Conservation (phyloP, 169 alveolate species). For the Toxoplasma gondii region DNA sequence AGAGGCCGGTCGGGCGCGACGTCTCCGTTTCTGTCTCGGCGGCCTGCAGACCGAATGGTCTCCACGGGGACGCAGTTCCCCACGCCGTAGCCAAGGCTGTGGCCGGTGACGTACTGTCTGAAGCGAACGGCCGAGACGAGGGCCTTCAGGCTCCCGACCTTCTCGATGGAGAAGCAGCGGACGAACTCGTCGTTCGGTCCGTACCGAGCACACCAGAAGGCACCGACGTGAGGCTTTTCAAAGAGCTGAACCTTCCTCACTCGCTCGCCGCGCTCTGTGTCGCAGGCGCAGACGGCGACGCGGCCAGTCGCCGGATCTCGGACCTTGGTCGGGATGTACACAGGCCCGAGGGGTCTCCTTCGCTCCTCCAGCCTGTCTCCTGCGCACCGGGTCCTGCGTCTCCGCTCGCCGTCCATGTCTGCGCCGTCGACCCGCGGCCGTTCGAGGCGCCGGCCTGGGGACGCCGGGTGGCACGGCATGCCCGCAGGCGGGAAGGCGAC, state of each 20-base stretch:
- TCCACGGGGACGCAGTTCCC: constrained; percentile 32
- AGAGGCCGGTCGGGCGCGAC: not conserved
- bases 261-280: constrained; percentile 44
- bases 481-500: not conserved
- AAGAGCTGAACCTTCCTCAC: constrained; percentile 58
- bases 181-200: constrained; percentile 48
- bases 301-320: not conserved
- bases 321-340: not conserved
- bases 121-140: constrained; percentile 34
- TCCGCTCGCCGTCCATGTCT: not conserved
- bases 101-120: constrained; percentile 52
- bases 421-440: not conserved
- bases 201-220: constrained; percentile 54
- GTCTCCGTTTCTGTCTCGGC: not conserved
- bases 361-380: not conserved
- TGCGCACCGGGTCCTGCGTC: not conserved
- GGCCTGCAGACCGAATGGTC: not conserved
- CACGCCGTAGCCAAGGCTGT: constrained; percentile 48
- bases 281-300: constrained; percentile 45
- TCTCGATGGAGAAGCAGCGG: constrained; percentile 4
- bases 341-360: not conserved
- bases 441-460: not conserved
- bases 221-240: constrained; percentile 8
- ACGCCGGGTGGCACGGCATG: no score
- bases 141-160: constrained; percentile 28